phyloP scores from a whole-genome alignment of 2,329 filamentous ascomycete species.

The Fusarium gaditjirri region DNA sequence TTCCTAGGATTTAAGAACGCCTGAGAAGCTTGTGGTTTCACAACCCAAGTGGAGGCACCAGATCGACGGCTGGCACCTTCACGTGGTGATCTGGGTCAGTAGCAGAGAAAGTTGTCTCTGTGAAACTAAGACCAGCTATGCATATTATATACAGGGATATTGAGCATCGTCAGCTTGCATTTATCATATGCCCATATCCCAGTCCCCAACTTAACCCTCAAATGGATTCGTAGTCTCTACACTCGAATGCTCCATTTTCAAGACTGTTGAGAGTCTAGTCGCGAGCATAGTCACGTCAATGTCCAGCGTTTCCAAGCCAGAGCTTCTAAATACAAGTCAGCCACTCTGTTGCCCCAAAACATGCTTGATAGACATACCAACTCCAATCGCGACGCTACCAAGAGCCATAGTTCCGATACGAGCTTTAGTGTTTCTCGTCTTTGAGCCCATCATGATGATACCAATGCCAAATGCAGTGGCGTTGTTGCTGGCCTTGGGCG shows the following conservation, averaged over 20 bases:
- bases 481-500: neutral
- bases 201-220: neutral
- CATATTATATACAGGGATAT: no score
- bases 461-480: neutral
- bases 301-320: neutral
- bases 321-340: neutral
- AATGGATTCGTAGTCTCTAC: slow-evolving; percentile 5
- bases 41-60: neutral
- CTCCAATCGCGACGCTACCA: neutral
- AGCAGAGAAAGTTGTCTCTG: neutral
- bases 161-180: neutral
- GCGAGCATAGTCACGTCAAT: neutral
- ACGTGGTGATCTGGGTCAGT: neutral
- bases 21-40: neutral
- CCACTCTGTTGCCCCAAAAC: neutral
- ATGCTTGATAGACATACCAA: neutral
- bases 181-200: neutral
- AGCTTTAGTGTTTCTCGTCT: neutral
- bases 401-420: neutral
- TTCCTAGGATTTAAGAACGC: neutral
- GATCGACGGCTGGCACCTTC: neutral
- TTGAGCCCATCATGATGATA: neutral
- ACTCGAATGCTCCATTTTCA: neutral
- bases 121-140: neutral
- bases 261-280: neutral